These are phyloP conservation scores for Colletotrichum sp. DNA, from an alignment of 2,329 filamentous ascomycete genomes.

Conservation along the genomic window DNA sequence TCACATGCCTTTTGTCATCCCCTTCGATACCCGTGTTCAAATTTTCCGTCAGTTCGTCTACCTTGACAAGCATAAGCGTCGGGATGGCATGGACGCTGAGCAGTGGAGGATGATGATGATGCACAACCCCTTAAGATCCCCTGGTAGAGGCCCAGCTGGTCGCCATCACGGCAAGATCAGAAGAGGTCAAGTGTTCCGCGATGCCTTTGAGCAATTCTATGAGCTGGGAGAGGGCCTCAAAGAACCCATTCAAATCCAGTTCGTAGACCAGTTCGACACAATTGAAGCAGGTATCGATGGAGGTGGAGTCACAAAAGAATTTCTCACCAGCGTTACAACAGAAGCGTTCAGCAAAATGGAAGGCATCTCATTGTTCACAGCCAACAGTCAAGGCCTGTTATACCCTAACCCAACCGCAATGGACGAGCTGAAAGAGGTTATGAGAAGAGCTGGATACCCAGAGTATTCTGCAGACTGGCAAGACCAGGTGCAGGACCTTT, in stretches of 20 bases:
- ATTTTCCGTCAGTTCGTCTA: conserved; percentile 94
- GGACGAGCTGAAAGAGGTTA: conserved; percentile 68
- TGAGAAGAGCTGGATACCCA: conserved; percentile 55
- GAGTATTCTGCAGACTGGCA: conserved; percentile 64
- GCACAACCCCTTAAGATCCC: conserved; percentile 19
- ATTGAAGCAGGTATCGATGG: conserved; percentile 95
- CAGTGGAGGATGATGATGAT: conserved; percentile 25
- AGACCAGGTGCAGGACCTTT: conserved; percentile 61
- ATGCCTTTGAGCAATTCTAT: conserved; percentile 87
- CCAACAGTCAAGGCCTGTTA: conserved; percentile 84
- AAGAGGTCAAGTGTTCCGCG: conserved; percentile 80
- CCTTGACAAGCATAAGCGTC: conserved; percentile 76
- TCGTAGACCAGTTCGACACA: conserved; percentile 88
- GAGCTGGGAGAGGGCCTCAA: conserved; percentile 82
- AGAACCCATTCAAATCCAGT: conserved; percentile 95
- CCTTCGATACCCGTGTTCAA: conserved; percentile 87
- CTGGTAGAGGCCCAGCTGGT: conserved; percentile 44
- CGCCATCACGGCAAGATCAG: conserved; percentile 81
- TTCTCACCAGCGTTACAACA: conserved; percentile 84
- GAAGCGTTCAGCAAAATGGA: conserved; percentile 76
- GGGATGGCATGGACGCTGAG: conserved; percentile 64
- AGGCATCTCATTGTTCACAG: conserved; percentile 69
- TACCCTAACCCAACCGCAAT: conserved; percentile 85
- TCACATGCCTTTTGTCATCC: conserved; percentile 97
- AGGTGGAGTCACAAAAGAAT: conserved; percentile 96